Base-by-base conservation (phyloP, 257 asterid genomes). In the Pogostemon cablin region DNA sequence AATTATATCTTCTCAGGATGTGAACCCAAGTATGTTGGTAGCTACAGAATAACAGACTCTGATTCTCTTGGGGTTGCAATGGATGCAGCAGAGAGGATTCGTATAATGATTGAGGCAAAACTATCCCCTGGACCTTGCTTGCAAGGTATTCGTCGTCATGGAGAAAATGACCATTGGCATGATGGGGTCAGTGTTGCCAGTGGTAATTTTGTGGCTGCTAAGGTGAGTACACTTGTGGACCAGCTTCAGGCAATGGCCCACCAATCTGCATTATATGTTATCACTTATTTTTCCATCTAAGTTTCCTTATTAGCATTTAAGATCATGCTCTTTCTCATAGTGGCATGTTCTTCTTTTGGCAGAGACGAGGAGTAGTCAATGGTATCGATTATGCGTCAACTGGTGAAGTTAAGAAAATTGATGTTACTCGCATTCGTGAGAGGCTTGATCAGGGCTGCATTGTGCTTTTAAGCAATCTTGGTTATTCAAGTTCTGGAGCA, bases 401-500 rank as follows among this genome's bases (percentile, higher is more conserved):
- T 9, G 98, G 98, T 68, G 97, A 86, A 88, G 98, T 93, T 65
- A 90, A 93, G 93, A 93, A 93, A 80, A 81, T 93, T 54, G 96
- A 93, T 46, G 98, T 88, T 74, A 72, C 89, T 77, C 90, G 92
- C 76, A 87, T 93, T 44, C 88, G 85, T 12, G 90, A 93, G 82
- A 87, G 89, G 84, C 96, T 92, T 39, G 89, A 87, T 81, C 86
- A 87, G 78, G 90, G 85, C 10, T 83, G 84, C 72, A 86, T 93
- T 34, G 93, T 90, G 65, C 82, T 93, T 42, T 72, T 90, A 64
- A 90, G 83, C 85, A 90, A 90, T 82, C 93, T 93, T 58, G 97
- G 90, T 58, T 90, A 87, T 86, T 93, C 98, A 78, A 93, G 98
- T 81, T 90, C 98, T 20, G 97, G 97, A 48, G 96, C 86, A 87